Base-by-base conservation (phyloP, 768 basidiomycete genomes). In the Leucocoprinus birnbaumii region DNA sequence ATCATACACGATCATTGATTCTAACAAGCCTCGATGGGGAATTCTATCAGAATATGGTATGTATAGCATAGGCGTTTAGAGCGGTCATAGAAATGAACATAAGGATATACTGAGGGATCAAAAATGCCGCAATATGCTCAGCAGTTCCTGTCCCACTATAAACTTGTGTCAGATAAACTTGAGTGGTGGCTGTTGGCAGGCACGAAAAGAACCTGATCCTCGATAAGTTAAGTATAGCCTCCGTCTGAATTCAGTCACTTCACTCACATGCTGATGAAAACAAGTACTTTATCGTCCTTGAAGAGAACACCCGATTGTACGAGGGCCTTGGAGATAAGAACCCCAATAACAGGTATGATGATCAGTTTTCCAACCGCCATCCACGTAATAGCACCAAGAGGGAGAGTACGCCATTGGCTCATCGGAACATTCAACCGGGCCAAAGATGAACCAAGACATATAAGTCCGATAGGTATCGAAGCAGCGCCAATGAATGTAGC, bases 201-300 rank as follows among this genome's bases (percentile, higher is more conserved):
- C 31, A 52, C 57, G 26, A 47, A 19, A 51, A 25, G 18, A 45
- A 83, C 81, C 71, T 85, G 83, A 3, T 76, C 76, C 7, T 83
- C 84, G 3, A n/a, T 31, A 22, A 42, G 11, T 53, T 24, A 16
- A 5, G 51, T 4, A 35, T 41, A 16, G n/a, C 37, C 16, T 49
- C 24, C 25, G n/a, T 13, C 45, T n/a, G 19, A 25, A 46, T 11
- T 25, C 47, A 59, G 51, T 5, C 45, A 43, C 41, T 31, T 31
- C 6, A 71, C 85, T 63, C 53, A 86, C 86, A 88, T 83, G 79
- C 83, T 84, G 14, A 87, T 80, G 51, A 88, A 86, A 57, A 77
- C 74, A 18, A 89, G 63, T 0, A 88, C 82, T 34, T 80, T 80
- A 59, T 88, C 78, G 0, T 80, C 71, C 51, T 61, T 61, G 3